phyloP scores from a whole-genome alignment of 768 basidiomycete species.

The Wakefieldia striispora region DNA sequence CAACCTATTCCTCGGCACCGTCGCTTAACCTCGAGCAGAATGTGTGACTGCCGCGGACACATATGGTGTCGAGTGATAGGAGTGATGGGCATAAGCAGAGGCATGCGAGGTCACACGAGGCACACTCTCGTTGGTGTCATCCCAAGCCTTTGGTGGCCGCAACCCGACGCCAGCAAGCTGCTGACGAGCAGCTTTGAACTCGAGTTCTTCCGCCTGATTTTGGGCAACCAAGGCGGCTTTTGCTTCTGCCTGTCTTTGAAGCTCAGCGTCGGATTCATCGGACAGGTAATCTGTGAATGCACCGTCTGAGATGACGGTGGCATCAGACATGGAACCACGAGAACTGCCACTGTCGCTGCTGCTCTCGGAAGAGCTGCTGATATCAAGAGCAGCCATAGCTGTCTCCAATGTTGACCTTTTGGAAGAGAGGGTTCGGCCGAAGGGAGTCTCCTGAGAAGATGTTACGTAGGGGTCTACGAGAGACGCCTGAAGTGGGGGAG shows the following conservation, averaged over 20 bases:
- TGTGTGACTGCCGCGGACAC: slow-evolving; percentile 27
- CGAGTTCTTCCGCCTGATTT: slow-evolving; percentile 74
- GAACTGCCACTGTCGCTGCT: slow-evolving; percentile 54
- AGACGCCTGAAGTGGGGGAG: slow-evolving; percentile 19
- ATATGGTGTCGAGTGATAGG: slow-evolving; percentile 30
- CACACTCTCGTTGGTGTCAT: slow-evolving; percentile 44
- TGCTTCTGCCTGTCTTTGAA: slow-evolving; percentile 83
- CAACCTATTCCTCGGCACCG: slow-evolving; percentile 4
- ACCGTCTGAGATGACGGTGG: slow-evolving; percentile 81
- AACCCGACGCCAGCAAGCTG: slow-evolving; percentile 73
- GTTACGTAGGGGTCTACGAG: slow-evolving; percentile 21
- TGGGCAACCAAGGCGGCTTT: slow-evolving; percentile 77
- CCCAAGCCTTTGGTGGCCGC: slow-evolving; percentile 77
- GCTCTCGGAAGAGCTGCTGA: slow-evolving; percentile 50
- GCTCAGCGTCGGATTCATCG: slow-evolving; percentile 89
- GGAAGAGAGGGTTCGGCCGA: slow-evolving; percentile 34
- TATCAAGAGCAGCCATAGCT: slow-evolving; percentile 38
- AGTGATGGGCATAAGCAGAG: slow-evolving; percentile 24
- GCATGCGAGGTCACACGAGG: slow-evolving; percentile 25
- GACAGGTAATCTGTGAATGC: slow-evolving; percentile 89
- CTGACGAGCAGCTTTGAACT: slow-evolving; percentile 78
- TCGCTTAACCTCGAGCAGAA: slow-evolving; percentile 27
- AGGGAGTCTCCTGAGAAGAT: slow-evolving; percentile 30
- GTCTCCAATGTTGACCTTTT: slow-evolving; percentile 37
- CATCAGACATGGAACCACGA: slow-evolving; percentile 61